Conservation (phyloP, 2,329 filamentous ascomycete species). For the Cercospora sp. region DNA sequence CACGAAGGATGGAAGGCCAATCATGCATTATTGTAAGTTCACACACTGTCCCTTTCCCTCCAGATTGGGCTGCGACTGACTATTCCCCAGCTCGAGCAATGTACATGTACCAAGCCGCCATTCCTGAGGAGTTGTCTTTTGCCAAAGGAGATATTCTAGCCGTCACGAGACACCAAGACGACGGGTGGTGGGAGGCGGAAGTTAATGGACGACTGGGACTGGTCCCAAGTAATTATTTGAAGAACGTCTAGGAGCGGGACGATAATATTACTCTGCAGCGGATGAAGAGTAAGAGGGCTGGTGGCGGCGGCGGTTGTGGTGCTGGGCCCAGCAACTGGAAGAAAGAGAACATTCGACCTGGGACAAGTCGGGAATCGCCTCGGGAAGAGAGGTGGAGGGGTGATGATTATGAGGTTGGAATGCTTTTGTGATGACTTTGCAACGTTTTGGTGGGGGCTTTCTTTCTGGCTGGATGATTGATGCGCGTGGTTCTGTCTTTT, state of each 20-base stretch:
- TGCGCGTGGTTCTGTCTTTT: neutral
- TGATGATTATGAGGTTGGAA: constrained; percentile 3
- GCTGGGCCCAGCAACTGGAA: neutral
- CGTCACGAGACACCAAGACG: constrained; percentile 86
- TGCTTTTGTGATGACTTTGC: neutral
- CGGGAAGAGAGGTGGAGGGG: neutral
- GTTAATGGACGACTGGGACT: constrained; percentile 69
- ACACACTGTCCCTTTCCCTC: no score
- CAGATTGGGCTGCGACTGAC: no score
- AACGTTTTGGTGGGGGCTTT: neutral
- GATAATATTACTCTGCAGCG: neutral
- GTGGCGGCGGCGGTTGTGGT: neutral
- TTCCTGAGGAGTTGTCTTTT: constrained; percentile 92
- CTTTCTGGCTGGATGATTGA: neutral
- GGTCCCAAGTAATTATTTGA: constrained; percentile 68
- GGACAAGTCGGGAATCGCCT: neutral
- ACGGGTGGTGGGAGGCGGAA: constrained; percentile 99
- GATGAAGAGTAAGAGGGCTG: neutral
- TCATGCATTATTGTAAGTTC: constrained; percentile 95
- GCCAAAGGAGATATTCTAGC: constrained; percentile 88
- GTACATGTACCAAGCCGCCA: constrained; percentile 92
- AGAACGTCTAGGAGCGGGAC: constrained; percentile 51
- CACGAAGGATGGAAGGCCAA: constrained; percentile 80
- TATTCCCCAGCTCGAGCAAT: constrained; percentile 90
- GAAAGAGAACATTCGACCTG: constrained; percentile 8